A percentile compares a stretch with the other conserved stretches of the same genome.
Conservation (phyloP, 73 alveolate species). For the Strombidium stylifer region DNA sequence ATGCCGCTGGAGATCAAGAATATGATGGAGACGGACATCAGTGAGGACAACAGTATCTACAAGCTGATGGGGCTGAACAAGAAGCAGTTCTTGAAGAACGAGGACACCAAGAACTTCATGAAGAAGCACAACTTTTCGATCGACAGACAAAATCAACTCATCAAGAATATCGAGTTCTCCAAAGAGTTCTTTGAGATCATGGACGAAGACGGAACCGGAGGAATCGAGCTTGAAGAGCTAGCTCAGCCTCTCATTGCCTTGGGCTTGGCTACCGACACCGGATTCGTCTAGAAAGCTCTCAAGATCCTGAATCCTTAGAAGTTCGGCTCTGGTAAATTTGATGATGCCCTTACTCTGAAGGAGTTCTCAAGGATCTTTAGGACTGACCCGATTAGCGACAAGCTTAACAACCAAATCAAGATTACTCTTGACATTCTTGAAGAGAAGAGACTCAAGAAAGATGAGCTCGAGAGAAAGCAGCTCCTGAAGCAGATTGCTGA, state of each 20-base stretch:
- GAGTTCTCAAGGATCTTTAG: conserved; percentile 27
- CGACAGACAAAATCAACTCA: too few relatives aligned
- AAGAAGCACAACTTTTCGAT: too few relatives aligned
- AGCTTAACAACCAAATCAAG: conserved; percentile 8
- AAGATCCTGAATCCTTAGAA: conserved; percentile 17
- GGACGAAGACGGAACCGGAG: conserved; percentile 47
- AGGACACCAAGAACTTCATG: too few relatives aligned
- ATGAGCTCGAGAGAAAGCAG: too few relatives aligned
- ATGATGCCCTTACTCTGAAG: conserved; percentile 7
- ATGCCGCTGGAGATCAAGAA: too few relatives aligned
- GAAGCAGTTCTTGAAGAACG: too few relatives aligned
- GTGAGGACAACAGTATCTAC: too few relatives aligned
- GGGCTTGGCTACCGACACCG: conserved; percentile 34
- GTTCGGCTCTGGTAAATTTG: background rate
- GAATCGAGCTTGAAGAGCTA: conserved; percentile 38
- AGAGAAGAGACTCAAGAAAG: too few relatives aligned
- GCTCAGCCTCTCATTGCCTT: conserved; percentile 37
- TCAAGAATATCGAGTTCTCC: conserved; percentile 32
- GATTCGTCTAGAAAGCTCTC: conserved; percentile 16
- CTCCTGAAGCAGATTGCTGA: too few relatives aligned
- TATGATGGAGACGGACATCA: too few relatives aligned
- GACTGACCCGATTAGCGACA: conserved; percentile 19
- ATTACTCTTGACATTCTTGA: background rate
- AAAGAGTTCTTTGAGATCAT: conserved; percentile 26
- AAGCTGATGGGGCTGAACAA: too few relatives aligned